Base-by-base conservation (phyloP, 805 yeast genomes). In the Yueomyces sp. region DNA sequence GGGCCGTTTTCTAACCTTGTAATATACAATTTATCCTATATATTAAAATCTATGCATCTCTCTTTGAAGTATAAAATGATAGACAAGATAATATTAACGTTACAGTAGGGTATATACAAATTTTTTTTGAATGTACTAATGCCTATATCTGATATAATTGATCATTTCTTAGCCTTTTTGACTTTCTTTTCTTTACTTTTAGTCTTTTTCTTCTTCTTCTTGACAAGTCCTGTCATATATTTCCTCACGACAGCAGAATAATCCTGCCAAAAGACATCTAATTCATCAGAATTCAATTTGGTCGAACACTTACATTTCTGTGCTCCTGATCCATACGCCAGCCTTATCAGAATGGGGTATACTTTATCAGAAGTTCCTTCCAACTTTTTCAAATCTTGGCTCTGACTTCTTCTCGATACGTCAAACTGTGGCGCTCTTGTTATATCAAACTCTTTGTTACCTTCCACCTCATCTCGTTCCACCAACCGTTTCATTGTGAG, bases 191-290 rank as follows among this genome's bases (percentile, higher is more conserved):
- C 5, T 11, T 34, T 34, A 5, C n/a, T 34, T 11, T 34, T 19
- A 5, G 72, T 69, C 66, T 76, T 79, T 66, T 72, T 74, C 69
- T 85, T 85, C 47, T 83, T 85, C 67, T 85, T 86, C 73, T 81
- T 85, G 57, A 77, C 74, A 60, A 88, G 70, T 1, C 95, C 95
- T 3, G 66, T 66, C 60, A 84, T 76, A 4, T 92, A 88, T 27
- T 68, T 57, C 57, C 85, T 87, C 44, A 87, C 68, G 0, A 74
- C 74, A 38, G 76, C 77, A 1, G 85, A 64, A 62, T 87, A 88
- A 28, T 77, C 78, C 38, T 62, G 59, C 96, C 96, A 88, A 59
- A 88, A 88, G 46, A 66, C 59, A 49, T 79, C 85, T 50, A 88
- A 66, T 3, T 73, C 63, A 1, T 68, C 73, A 1, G 78, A 66